Percentiles rank a stretch among this genome's conserved stretches.
These are phyloP conservation scores for Microcyclosporella mali DNA, from an alignment of 2,329 filamentous ascomycete species.

Conservation along the genomic window DNA sequence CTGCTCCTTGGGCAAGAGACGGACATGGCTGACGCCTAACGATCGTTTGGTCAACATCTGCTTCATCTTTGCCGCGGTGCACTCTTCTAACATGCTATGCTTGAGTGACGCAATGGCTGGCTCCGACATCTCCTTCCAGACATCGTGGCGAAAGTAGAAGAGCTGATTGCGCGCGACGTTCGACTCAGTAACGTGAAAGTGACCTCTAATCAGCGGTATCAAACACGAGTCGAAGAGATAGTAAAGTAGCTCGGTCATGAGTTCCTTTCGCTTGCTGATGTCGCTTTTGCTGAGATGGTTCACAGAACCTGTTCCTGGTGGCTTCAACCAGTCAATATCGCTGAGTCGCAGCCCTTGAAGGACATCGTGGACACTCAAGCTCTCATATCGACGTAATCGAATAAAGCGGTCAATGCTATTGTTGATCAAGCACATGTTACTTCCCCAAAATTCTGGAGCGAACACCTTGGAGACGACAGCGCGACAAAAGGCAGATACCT, in stretches of 20 bases:
- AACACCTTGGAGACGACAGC: conserved; percentile 67
- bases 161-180: conserved; percentile 70
- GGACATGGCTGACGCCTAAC: conserved; percentile 71
- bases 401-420: conserved; percentile 72
- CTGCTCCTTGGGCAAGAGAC: conserved; percentile 72
- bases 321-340: conserved; percentile 59
- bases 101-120: conserved; percentile 65
- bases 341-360: conserved; percentile 60
- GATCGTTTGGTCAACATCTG: conserved; percentile 54
- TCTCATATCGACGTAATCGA: conserved; percentile 72
- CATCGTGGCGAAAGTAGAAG: conserved; percentile 91
- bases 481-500: conserved; percentile 82
- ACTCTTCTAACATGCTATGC: conserved; percentile 68
- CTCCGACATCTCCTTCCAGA: conserved; percentile 73
- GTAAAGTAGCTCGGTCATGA: conserved; percentile 81
- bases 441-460: conserved; percentile 69
- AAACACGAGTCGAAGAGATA: conserved; percentile 88
- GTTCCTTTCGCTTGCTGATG: conserved; percentile 65
- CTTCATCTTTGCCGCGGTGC: conserved; percentile 53
- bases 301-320: conserved; percentile 40
- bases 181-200: conserved; percentile 94
- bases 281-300: conserved; percentile 65
- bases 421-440: conserved; percentile 50
- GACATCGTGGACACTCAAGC: conserved; percentile 69
- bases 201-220: conserved; percentile 75